These are phyloP conservation scores for Casaregolazyma lundiana DNA, from an alignment of 1,139 yeast species.

Conservation along the genomic window DNA sequence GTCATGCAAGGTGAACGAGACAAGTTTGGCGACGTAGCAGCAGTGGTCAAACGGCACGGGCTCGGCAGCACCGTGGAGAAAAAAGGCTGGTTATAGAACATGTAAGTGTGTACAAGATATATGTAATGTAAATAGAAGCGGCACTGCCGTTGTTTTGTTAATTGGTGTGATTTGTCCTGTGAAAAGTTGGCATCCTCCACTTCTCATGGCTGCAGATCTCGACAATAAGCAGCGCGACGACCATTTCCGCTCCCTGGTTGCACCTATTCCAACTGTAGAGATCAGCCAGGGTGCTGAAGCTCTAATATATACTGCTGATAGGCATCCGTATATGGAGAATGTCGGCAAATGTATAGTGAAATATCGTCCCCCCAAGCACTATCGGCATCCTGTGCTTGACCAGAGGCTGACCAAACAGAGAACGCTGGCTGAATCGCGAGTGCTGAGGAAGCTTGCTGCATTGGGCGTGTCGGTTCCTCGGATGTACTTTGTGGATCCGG, in stretches of 20 bases:
- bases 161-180: neutral
- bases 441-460: conserved; percentile 56
- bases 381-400: conserved; percentile 83
- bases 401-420: conserved; percentile 69
- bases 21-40: conserved; percentile 76
- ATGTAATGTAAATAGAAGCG: conserved; percentile 3
- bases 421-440: conserved; percentile 78
- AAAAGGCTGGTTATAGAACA: conserved; percentile 8
- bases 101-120: neutral
- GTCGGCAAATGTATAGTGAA: conserved; percentile 52
- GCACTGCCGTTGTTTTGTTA: neutral
- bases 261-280: conserved; percentile 38
- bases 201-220: neutral
- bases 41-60: conserved; percentile 64
- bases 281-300: conserved; percentile 96
- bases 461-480: conserved; percentile 64
- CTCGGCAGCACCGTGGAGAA: conserved; percentile 45
- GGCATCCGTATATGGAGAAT: conserved; percentile 60
- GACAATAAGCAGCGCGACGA: conserved; percentile 18
- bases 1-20: conserved; percentile 88
- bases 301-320: conserved; percentile 57
- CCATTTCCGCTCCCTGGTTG: conserved; percentile 44
- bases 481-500: conserved; percentile 66
- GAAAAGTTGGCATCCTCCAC: neutral
- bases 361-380: conserved; percentile 82